Evolutionary conservation across 495 filamentous ascomycete genomes (phyloP), one percentile per base, ranked within the genome.

Genomic region (Hyaloscypha finlandica): DNA sequence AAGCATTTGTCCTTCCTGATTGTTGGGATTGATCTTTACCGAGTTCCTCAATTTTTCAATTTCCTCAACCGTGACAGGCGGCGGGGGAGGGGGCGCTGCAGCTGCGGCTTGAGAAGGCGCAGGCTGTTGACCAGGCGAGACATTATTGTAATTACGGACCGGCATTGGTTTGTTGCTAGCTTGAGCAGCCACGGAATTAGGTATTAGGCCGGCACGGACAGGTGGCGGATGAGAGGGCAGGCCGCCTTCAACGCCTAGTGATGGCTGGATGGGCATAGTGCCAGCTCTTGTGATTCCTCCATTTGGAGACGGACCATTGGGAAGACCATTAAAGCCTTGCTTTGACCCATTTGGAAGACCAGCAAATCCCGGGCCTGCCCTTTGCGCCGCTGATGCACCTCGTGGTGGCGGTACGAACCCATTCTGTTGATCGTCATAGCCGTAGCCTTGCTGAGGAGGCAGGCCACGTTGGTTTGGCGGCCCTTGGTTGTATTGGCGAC

Each of bases 151-250:
- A 70, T 92, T 89, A 37, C 92, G 86, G 19, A 94, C 80, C 2
- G 92, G 91, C 2, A 89, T 80, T 2, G 92, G 90, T 51, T 71
- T 75, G 66, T 71, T 71, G 32, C 68, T 77, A n/a, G 72, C 71
- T 59, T 77, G 66, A 66, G 81, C 80, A 64, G 85, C 75, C 80
- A 87, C 65, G 8, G 83, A 83, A 68, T 81, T 78, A 25, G 81
- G 77, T 76, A 90, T 86, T 59, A 90, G 82, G 16, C 94, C 95
- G 4, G 91, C 87, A 22, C 94, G 86, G 58, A 96, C 86, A 12
- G 95, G 95, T 6, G 82, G 80, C 11, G 94, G 93, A 74, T 97
- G 95, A 35, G 86, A 82, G 19, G 92, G 88, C 3, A 96, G 81
- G 33, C 60, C 62, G 22, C 61, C 66, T 31, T 60, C 63, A 45